These are phyloP conservation scores for Lasiosphaeriaceae sp. DNA, from an alignment of 495 filamentous ascomycete species.

Conservation along the genomic window DNA sequence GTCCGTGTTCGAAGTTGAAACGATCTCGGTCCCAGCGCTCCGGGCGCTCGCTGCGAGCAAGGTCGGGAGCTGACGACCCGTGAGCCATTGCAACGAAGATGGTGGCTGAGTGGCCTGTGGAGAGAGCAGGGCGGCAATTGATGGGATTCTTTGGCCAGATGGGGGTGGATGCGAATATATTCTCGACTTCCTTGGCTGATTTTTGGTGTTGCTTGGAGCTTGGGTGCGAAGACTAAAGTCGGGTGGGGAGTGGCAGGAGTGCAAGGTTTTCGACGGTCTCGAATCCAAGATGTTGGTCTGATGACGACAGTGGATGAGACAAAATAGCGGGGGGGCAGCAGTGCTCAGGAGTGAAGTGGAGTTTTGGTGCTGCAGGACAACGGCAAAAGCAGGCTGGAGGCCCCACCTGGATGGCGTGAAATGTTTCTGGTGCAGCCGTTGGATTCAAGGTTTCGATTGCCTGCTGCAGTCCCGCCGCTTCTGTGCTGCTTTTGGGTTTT, in stretches of 20 bases:
- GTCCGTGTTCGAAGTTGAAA: constrained; percentile 25
- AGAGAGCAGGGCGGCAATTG: not conserved
- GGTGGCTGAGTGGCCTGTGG: not conserved
- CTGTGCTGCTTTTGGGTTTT: not conserved
- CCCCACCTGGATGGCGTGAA: not conserved
- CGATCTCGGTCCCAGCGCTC: constrained; percentile 45
- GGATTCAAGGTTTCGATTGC: not conserved
- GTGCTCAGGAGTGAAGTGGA: not conserved
- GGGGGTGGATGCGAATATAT: not conserved
- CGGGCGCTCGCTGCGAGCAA: constrained; percentile 25
- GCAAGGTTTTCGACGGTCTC: not conserved
- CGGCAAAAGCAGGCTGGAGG: not conserved
- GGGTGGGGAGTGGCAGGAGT: not conserved
- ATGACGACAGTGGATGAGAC: constrained; percentile 23
- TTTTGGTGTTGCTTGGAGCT: not conserved
- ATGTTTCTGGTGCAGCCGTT: not conserved
- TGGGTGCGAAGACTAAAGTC: not conserved
- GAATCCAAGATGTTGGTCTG: constrained; percentile 25
- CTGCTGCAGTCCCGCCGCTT: not conserved
- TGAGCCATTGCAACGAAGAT: constrained; percentile 21
- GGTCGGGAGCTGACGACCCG: constrained; percentile 33
- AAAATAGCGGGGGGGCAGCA: not conserved
- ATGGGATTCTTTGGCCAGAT: not conserved
- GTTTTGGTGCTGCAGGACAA: not conserved
- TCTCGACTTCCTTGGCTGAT: not conserved